Evolutionary conservation across 2,329 filamentous ascomycete species (phyloP).

Genomic region (Cladosporium oxysporum): DNA sequence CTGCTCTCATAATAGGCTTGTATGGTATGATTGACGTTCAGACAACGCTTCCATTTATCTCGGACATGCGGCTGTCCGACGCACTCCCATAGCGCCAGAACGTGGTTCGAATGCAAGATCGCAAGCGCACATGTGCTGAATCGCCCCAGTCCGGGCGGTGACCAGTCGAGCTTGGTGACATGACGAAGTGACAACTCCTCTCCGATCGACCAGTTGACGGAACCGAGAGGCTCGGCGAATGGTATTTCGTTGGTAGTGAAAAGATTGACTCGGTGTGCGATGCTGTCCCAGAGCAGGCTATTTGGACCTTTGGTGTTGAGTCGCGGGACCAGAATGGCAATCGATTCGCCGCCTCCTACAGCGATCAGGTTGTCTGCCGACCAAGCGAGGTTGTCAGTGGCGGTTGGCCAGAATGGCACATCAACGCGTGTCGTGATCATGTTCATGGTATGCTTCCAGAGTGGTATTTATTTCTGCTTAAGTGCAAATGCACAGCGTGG

Average conservation of each 20-base stretch:
- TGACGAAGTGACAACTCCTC: conserved; percentile 59
- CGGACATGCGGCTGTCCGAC: conserved; percentile 44
- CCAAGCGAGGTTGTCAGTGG: conserved; percentile 58
- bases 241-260: conserved; percentile 55
- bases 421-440: conserved; percentile 24
- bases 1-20: conserved; percentile 40
- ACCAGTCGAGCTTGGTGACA: conserved; percentile 57
- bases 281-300: conserved; percentile 38
- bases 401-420: conserved; percentile 51
- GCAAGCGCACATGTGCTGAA: conserved; percentile 57
- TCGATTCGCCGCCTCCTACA: conserved; percentile 56
- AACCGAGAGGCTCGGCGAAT: conserved; percentile 47
- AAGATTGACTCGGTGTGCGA: conserved; percentile 50
- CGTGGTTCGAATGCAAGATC: conserved; percentile 57
- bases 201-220: conserved; percentile 55
- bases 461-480: not conserved
- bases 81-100: conserved; percentile 59
- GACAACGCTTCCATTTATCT: conserved; percentile 53
- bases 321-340: conserved; percentile 50
- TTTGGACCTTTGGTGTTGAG: conserved; percentile 32
- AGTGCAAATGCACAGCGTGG: not conserved
- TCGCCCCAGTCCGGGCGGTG: conserved; percentile 56
- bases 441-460: not conserved
- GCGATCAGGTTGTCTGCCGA: conserved; percentile 60
- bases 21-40: conserved; percentile 56